Base-by-base conservation (phyloP, 768 basidiomycete species). In the Auricularia cornea region DNA sequence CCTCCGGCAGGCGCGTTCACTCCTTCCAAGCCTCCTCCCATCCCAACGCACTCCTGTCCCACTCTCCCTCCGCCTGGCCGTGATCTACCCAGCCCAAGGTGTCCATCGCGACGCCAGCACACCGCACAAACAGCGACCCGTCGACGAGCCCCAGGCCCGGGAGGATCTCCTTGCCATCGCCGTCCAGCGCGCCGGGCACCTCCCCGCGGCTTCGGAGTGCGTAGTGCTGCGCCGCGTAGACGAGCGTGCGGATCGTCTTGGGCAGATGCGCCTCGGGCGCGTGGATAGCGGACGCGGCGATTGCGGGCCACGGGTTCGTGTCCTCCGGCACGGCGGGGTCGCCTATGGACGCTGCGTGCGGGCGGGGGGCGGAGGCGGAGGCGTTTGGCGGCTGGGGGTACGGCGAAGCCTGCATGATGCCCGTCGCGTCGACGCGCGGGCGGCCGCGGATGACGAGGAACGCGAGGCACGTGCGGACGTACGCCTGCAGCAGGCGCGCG, bases 11-110 rank as follows among this genome's bases (percentile, higher is more conserved):
- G 10, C 16, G 20, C 44, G 11, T 20, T 48, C 44, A 12, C 11
- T 68, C 69, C 54, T 76, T 76, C 85, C 84, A 86, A 12, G 84
- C 82, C 10, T 78, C 83, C 63, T 85, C 83, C 83, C 84, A 86
- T 1, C 84, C 84, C 44, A 85, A 72, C 3, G 78, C 84, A 69
- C 81, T 83, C 31, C 78, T 64, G 71, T 86, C 84, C 86, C 86
- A 86, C 2, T 68, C 48, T 20, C 81, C 79, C 44, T 72, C 77
- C 48, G 72, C 64, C 70, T 86, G 79, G 3, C 84, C 84, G 72
- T 80, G 73, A 8, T 74, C 69, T 1, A 81, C 79, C 85, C 84
- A 86, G 0, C 85, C 83, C 66, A 85, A 70, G 14, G 73, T 79
- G 57, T 84, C 75, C 79, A 83, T 78, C 72, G 84, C 66, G 33